Percentiles rank a stretch among this genome's conserved stretches.
Evolutionary conservation across 164 flowering plant genomes (phyloP).

Genomic region (Chimonanthus praecox): DNA sequence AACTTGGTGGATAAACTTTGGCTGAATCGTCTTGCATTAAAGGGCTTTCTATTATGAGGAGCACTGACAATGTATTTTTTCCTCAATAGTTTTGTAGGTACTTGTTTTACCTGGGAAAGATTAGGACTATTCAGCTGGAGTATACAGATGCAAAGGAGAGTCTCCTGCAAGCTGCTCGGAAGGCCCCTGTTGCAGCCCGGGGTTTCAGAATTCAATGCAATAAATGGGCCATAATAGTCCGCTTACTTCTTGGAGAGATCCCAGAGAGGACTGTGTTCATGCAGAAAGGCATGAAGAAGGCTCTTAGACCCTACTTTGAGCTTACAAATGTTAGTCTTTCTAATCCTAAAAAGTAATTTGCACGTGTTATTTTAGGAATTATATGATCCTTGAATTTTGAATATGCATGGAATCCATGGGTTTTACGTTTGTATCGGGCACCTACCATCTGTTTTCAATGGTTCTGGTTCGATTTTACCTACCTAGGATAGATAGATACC

Average conservation of each 20-base stretch:
- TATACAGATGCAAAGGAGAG: slow-evolving; percentile 76
- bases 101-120: slow-evolving; percentile 73
- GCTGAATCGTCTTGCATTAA: not conserved
- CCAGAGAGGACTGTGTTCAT: slow-evolving; percentile 94
- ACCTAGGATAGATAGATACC: too few species aligned
- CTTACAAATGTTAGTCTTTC: slow-evolving; percentile 78
- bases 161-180: slow-evolving; percentile 71
- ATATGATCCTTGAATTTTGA: too few species aligned
- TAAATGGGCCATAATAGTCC: slow-evolving; percentile 46
- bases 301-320: slow-evolving; percentile 94
- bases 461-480: too few species aligned
- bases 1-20: not conserved
- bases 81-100: slow-evolving; percentile 74
- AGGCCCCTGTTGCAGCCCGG: slow-evolving; percentile 66
- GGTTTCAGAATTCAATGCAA: slow-evolving; percentile 55
- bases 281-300: slow-evolving; percentile 96
- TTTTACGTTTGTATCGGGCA: too few species aligned
- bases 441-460: too few species aligned
- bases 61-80: not conserved
- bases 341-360: not conserved
- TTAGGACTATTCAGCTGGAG: slow-evolving; percentile 67
- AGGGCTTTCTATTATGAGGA: not conserved
- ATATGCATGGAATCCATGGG: too few species aligned
- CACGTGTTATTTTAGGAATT: not conserved
- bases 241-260: slow-evolving; percentile 83